Evolutionary conservation across 2,329 filamentous ascomycete species (phyloP), one percentile per base, ranked within the genome.

Genomic region (Phialophora chinensis): DNA sequence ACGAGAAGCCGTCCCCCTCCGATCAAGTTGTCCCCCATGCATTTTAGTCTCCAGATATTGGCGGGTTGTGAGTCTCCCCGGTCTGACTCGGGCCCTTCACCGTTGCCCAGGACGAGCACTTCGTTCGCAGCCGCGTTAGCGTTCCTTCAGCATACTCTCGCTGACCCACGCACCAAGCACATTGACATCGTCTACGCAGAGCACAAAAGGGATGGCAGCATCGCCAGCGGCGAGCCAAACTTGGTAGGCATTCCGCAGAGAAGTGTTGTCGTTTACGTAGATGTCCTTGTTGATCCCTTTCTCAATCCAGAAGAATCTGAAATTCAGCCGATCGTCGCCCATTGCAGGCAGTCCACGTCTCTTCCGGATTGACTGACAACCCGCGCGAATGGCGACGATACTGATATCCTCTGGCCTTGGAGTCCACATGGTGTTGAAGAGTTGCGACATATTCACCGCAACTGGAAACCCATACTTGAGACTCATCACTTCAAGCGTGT

Each of bases 201-300:
- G 53, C 53, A 55, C 53, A n/a, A 55, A 55, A 17, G 53, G 53
- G 29, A 55, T 35, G 53, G 23, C 8, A 17, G 17, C 12, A 55
- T 55, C 53, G 10, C 29, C 53, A 20, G n/a, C 27, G 4, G 25
- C 53, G 17, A 55, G 53, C 53, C 53, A 55, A 31, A 55, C 12
- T 10, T 29, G 27, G 17, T 55, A 55, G 25, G 53, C 53, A 33
- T 7, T 11, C 17, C 29, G 53, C 14, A 55, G 29, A 4, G 53
- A 17, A 35, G 17, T 20, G 8, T 55, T 20, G 29, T 55, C 29
- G 29, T n/a, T 8, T 20, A 55, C 53, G 4, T 55, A 25, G 7
- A 55, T 31, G 11, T 55, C 53, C 29, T 23, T 55, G 23, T 29
- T 14, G n/a, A 33, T 14, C n/a, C 29, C 53, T 1, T 33, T 23